Percentiles rank a stretch among this genome's conserved stretches.
Evolutionary conservation across 768 basidiomycete genomes (phyloP).

Genomic region (Lactarius vividus): DNA sequence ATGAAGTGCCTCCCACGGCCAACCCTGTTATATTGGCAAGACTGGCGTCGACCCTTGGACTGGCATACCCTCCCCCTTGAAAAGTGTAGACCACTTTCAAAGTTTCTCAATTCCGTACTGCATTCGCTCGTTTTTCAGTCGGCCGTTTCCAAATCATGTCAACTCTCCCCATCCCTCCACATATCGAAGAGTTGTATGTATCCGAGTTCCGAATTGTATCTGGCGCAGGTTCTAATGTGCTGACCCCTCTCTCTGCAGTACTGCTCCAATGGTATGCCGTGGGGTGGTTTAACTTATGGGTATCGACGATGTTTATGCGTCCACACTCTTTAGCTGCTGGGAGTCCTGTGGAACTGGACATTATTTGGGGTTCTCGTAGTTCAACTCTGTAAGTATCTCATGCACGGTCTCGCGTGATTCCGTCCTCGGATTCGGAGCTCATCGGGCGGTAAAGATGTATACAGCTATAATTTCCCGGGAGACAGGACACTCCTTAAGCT

Average conservation of each 20-base stretch:
- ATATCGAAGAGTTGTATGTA: conserved; percentile 2
- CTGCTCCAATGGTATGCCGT: background rate
- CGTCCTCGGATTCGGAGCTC: background rate
- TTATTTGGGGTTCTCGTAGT: conserved; percentile 33
- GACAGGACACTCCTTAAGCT: conserved; percentile 6
- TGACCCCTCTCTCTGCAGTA: background rate
- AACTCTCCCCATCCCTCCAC: background rate
- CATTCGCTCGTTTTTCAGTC: too few relatives aligned
- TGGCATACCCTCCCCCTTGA: too few relatives aligned
- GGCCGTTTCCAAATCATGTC: background rate
- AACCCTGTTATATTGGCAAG: too few relatives aligned
- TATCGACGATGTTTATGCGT: too few relatives aligned
- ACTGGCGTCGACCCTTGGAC: too few relatives aligned
- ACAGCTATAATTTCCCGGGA: conserved; percentile 16
- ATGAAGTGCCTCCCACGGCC: too few relatives aligned
- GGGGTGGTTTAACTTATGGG: too few relatives aligned
- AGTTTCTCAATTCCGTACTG: too few relatives aligned
- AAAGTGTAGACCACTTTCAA: too few relatives aligned
- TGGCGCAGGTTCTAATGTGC: background rate
- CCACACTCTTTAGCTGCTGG: conserved; percentile 7
- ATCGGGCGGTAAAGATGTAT: conserved; percentile 4
- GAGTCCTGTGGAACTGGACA: conserved; percentile 30
- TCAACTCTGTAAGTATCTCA: conserved; percentile 33
- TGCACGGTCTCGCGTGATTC: background rate
- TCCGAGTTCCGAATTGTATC: background rate